phyloP scores from a whole-genome alignment of 257 asterid species.

The Ocimum tenuiflorum region DNA sequence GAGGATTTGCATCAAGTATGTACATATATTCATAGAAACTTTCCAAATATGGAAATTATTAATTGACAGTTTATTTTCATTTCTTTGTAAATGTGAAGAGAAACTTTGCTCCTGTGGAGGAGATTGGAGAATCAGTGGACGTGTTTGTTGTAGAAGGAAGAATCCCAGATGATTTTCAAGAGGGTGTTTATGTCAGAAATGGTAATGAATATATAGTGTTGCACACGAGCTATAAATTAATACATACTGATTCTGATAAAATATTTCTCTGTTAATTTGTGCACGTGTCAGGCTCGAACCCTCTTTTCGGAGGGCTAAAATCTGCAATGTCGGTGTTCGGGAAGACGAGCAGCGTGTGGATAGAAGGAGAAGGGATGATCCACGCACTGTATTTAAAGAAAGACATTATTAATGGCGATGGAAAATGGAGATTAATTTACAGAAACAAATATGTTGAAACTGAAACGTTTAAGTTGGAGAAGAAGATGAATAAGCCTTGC shows the following conservation, averaged over 20 bases:
- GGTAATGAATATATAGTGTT: constrained; percentile 17
- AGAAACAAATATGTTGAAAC: constrained; percentile 31
- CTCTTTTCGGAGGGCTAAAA: constrained; percentile 38
- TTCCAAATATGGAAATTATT: no score
- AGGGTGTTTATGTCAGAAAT: constrained; percentile 42
- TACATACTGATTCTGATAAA: no score
- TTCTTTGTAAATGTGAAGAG: constrained; percentile 9
- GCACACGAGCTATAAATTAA: no score
- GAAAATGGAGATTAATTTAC: constrained; percentile 23
- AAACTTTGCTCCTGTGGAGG: constrained; percentile 43
- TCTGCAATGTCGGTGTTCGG: constrained; percentile 38
- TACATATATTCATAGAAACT: no score
- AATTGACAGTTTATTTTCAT: neutral
- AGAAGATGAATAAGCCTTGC: constrained; percentile 26
- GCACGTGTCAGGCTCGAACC: constrained; percentile 53
- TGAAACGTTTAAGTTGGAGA: constrained; percentile 26
- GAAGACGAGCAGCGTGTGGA: constrained; percentile 32
- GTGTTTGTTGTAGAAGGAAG: constrained; percentile 23
- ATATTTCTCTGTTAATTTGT: no score
- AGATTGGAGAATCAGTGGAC: constrained; percentile 21
- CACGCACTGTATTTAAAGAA: constrained; percentile 36
- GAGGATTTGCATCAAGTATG: no score
- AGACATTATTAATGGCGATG: neutral
- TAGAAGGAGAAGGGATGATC: constrained; percentile 55
- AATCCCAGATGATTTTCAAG: constrained; percentile 39